A percentile compares a stretch with the other conserved stretches of the same genome.
phyloP scores from a whole-genome alignment of 2,329 filamentous ascomycete genomes.

The Tolypocladium capitatum region DNA sequence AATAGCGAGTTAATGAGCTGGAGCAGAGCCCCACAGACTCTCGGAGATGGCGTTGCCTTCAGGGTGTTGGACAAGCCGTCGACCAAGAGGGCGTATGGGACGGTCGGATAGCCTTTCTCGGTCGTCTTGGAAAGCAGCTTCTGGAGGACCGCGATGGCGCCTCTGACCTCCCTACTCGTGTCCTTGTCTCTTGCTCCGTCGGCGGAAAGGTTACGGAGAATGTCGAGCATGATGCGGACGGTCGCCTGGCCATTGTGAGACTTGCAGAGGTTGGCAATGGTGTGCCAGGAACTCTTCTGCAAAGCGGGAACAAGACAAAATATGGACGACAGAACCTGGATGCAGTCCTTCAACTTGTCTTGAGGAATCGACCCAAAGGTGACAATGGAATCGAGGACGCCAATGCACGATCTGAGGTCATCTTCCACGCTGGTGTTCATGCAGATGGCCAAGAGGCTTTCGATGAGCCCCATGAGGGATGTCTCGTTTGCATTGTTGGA shows the following conservation, averaged over 20 bases:
- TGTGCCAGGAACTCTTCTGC: conserved; percentile 54
- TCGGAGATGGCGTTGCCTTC: conserved; percentile 27
- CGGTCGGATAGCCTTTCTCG: conserved; percentile 44
- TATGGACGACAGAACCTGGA: conserved; percentile 60
- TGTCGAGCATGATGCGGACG: conserved; percentile 50
- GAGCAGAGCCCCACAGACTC: conserved; percentile 33
- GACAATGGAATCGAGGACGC: conserved; percentile 55
- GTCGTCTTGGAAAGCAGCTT: conserved; percentile 48
- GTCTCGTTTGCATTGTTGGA: conserved; percentile 53
- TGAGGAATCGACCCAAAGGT: conserved; percentile 59
- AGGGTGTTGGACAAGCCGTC: conserved; percentile 42
- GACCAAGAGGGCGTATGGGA: conserved; percentile 45
- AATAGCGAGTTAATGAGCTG: conserved; percentile 44
- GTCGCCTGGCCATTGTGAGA: conserved; percentile 62
- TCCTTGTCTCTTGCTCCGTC: conserved; percentile 37
- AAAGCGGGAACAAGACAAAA: conserved; percentile 51
- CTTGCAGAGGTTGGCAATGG: conserved; percentile 55
- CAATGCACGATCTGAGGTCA: conserved; percentile 55
- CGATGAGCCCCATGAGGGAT: conserved; percentile 47
- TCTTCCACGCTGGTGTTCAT: conserved; percentile 49
- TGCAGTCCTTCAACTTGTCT: conserved; percentile 47
- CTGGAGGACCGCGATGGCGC: conserved; percentile 48
- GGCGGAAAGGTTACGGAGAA: conserved; percentile 36
- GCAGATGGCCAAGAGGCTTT: conserved; percentile 52
- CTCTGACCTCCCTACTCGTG: conserved; percentile 43